Evolutionary conservation across 108 stramenopile species (phyloP).

Genomic region (Conticribra weissflogii): DNA sequence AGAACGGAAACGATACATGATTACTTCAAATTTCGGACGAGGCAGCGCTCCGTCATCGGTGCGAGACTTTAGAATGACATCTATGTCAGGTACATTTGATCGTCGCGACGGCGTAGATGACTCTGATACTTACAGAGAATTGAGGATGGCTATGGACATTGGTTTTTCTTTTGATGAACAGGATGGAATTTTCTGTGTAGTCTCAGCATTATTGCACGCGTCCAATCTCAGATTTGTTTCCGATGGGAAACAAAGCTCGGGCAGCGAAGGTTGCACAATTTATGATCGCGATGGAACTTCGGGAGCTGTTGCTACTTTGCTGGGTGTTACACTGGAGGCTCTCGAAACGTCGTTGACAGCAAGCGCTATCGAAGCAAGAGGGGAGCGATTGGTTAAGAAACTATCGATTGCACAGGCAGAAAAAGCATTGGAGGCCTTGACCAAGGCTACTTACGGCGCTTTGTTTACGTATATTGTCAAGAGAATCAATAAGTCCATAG

Average conservation of each 20-base stretch:
- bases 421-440: constrained; percentile 90
- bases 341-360: constrained; percentile 70
- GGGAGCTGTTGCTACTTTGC: constrained; percentile 54
- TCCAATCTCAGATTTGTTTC: constrained; percentile 68
- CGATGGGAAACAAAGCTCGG: constrained; percentile 14
- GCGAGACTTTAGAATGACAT: constrained; percentile 73
- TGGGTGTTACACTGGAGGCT: constrained; percentile 69
- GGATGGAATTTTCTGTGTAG: constrained; percentile 58
- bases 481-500: constrained; percentile 89
- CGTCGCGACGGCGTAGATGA: constrained; percentile 84
- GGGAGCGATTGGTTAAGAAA: constrained; percentile 76
- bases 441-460: constrained; percentile 91
- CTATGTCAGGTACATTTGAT: constrained; percentile 76
- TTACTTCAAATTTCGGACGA: constrained; percentile 39
- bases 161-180: constrained; percentile 62
- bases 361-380: constrained; percentile 76
- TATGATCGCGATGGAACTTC: constrained; percentile 53
- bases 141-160: constrained; percentile 71
- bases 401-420: constrained; percentile 65
- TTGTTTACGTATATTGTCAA: constrained; percentile 91
- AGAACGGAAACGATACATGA: constrained; percentile 41
- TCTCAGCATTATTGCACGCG: constrained; percentile 67
- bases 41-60: constrained; percentile 37
- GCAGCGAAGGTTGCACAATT: constrained; percentile 44
- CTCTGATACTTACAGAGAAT: constrained; percentile 62